A percentile compares a stretch with the other conserved stretches of the same genome.
Evolutionary conservation across 1,284 basidiomycete genomes (phyloP).

Genomic region (Pterulicium gracile): DNA sequence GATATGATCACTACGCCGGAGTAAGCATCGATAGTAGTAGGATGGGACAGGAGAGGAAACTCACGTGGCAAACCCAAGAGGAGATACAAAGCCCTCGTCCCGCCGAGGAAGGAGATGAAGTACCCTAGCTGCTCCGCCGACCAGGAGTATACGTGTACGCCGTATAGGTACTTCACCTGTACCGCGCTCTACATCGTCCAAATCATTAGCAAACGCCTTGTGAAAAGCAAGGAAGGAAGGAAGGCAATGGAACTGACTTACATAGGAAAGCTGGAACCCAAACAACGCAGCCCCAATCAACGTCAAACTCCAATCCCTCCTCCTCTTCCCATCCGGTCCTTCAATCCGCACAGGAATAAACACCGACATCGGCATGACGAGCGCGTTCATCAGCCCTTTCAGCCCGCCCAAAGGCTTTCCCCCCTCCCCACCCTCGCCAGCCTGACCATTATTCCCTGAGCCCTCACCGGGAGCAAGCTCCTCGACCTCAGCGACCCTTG

Average conservation of each 20-base stretch:
- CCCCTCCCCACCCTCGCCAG: not conserved
- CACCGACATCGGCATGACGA: conserved; percentile 40
- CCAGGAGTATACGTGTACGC: conserved; percentile 46
- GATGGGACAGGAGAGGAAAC: conserved; percentile 13
- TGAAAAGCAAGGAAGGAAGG: not conserved
- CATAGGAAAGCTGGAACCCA: conserved; percentile 32
- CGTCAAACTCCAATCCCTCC: conserved; percentile 49
- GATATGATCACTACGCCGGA: conserved; percentile 27
- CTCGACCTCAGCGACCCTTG: conserved; percentile 13
- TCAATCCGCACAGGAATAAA: conserved; percentile 39
- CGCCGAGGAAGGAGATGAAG: conserved; percentile 46
- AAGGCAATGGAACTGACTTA: conserved; percentile 18
- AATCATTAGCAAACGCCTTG: not conserved
- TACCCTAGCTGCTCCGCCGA: conserved; percentile 49
- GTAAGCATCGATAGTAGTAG: not conserved
- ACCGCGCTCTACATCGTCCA: conserved; percentile 34
- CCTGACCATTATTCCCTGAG: no score
- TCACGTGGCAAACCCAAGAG: conserved; percentile 46
- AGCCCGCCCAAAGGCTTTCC: conserved; percentile 7
- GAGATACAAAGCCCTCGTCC: conserved; percentile 38
- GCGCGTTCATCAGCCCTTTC: conserved; percentile 17
- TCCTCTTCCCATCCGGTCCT: conserved; percentile 18
- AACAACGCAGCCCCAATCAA: conserved; percentile 37
- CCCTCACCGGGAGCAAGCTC: no score
- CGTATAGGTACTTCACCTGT: conserved; percentile 53